A percentile compares a stretch with the other conserved stretches of the same genome.
Evolutionary conservation across 331 rosid species (phyloP).

Genomic region (Pyrus hybrid): DNA sequence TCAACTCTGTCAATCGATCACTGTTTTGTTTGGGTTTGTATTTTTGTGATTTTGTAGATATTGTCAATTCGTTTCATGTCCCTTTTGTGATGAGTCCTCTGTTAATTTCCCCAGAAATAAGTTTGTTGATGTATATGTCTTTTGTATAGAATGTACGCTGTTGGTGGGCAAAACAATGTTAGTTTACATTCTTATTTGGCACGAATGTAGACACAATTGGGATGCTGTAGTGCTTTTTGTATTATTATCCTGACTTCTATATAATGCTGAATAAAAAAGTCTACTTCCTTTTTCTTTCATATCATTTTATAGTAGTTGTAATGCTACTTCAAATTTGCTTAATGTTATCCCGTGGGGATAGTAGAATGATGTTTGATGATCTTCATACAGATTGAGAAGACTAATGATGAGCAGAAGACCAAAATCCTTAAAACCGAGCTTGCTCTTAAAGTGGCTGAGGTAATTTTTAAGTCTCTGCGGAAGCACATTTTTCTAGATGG

Average conservation of each 20-base stretch:
- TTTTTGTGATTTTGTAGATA: neutral
- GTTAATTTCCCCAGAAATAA: neutral
- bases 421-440: constrained; percentile 63
- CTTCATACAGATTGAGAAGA: constrained; percentile 55
- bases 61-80: neutral
- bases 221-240: neutral
- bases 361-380: constrained; percentile 14
- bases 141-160: neutral
- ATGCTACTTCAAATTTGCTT: constrained; percentile 3
- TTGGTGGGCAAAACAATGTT: neutral
- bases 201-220: neutral
- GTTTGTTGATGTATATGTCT: neutral
- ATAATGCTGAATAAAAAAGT: neutral
- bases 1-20: neutral
- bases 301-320: neutral
- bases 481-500: constrained; percentile 19
- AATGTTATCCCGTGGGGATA: neutral
- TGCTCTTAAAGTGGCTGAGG: constrained; percentile 93
- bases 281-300: neutral
- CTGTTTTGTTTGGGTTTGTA: neutral
- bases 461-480: constrained; percentile 23
- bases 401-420: constrained; percentile 61
- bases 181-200: neutral
- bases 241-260: neutral
- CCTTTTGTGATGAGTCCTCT: neutral